A percentile compares a stretch with the other conserved stretches of the same genome.
These are phyloP conservation scores for Cercospora sp. DNA, from an alignment of 2,329 filamentous ascomycete species.

Conservation along the genomic window DNA sequence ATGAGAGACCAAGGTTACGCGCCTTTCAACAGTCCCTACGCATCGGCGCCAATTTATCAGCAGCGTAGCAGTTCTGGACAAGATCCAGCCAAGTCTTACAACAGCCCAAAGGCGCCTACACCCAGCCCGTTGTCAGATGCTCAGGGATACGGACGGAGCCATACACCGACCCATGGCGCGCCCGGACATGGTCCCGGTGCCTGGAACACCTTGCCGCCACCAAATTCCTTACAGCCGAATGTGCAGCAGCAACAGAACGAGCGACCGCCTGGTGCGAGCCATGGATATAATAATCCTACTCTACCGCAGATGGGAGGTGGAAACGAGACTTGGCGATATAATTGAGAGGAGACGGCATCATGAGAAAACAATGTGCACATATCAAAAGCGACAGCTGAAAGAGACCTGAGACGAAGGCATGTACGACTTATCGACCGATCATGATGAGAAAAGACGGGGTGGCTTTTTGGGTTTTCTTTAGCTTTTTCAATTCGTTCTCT, in stretches of 20 bases:
- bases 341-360: constrained; percentile 17
- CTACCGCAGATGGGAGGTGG: constrained; percentile 34
- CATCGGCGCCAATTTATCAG: constrained; percentile 13
- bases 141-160: constrained; percentile 27
- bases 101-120: constrained; percentile 38
- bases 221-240: constrained; percentile 11
- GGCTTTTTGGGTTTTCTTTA: not conserved
- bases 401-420: not conserved
- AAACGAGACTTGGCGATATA: constrained; percentile 33
- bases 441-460: not conserved
- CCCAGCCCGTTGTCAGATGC: constrained; percentile 38
- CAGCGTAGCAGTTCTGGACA: constrained; percentile 33
- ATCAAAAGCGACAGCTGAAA: not conserved
- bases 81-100: constrained; percentile 31
- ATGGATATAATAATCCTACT: constrained; percentile 31
- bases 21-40: constrained; percentile 19
- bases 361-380: not conserved
- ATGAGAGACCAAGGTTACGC: constrained; percentile 38
- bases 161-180: constrained; percentile 23
- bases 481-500: not conserved
- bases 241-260: constrained; percentile 6
- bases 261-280: constrained; percentile 19
- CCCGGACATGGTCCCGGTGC: constrained; percentile 2
- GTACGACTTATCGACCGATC: not conserved
- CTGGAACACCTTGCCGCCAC: constrained; percentile 27